Conservation (phyloP, 1,284 basidiomycete genomes). For the Psilocybe mexicana region DNA sequence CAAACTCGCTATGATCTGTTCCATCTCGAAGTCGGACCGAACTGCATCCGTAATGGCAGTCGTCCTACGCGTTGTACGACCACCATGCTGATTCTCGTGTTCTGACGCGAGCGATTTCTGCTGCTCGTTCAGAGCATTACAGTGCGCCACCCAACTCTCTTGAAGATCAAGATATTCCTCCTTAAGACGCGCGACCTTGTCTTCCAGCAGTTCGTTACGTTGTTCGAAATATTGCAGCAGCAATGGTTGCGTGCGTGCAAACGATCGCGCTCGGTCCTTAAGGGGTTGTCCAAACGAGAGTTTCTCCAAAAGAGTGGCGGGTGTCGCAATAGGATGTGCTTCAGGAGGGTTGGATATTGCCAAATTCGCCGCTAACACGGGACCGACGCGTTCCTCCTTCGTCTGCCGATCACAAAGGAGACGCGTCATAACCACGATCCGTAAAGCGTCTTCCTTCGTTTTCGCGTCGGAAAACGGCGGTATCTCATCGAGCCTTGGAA, state of each 20-base stretch:
- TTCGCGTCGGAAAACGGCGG: slow-evolving; percentile 40
- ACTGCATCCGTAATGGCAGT: slow-evolving; percentile 87
- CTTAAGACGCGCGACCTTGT: slow-evolving; percentile 58
- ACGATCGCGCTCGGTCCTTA: slow-evolving; percentile 36
- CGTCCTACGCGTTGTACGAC: slow-evolving; percentile 74
- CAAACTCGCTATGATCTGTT: slow-evolving; percentile 92
- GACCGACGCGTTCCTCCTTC: slow-evolving; percentile 58
- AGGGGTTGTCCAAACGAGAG: slow-evolving; percentile 39
- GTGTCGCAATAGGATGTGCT: slow-evolving; percentile 32
- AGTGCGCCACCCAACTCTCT: slow-evolving; percentile 72
- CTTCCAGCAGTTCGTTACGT: slow-evolving; percentile 49
- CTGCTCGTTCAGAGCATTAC: slow-evolving; percentile 60
- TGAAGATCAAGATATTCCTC: slow-evolving; percentile 72
- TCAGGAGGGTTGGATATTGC: slow-evolving; percentile 39
- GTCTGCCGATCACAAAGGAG: slow-evolving; percentile 59
- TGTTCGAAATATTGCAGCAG: slow-evolving; percentile 55
- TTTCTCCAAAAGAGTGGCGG: slow-evolving; percentile 48
- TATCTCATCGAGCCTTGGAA: slow-evolving; percentile 34
- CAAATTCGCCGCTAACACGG: slow-evolving; percentile 61
- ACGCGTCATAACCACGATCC: slow-evolving; percentile 60
- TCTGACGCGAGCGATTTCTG: slow-evolving; percentile 40
- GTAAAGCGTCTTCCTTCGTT: slow-evolving; percentile 57
- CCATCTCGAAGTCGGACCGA: slow-evolving; percentile 94
- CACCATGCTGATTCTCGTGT: slow-evolving; percentile 50
- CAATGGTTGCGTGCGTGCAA: slow-evolving; percentile 44